A percentile compares a stretch with the other conserved stretches of the same genome.
Evolutionary conservation across 1,284 basidiomycete genomes (phyloP).

Genomic region (Boletellus deceptivus): DNA sequence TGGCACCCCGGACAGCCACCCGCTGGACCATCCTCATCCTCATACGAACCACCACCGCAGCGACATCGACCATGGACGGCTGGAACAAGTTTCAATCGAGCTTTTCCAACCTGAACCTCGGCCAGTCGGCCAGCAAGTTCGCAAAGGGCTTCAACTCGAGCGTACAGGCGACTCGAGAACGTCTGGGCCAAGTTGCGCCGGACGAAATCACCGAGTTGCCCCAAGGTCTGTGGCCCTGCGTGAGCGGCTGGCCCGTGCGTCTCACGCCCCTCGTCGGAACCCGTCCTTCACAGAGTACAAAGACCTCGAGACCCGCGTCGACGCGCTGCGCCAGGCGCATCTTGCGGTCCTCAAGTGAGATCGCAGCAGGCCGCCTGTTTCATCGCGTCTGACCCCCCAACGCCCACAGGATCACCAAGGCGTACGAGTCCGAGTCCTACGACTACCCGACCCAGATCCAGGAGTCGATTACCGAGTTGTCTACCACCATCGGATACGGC

Average conservation of each 20-base stretch:
- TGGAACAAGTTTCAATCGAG: constrained; percentile 69
- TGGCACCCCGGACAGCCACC: too few relatives aligned
- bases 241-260: background rate
- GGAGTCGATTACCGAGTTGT: constrained; percentile 71
- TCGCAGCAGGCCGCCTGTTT: background rate
- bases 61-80: constrained; percentile 58
- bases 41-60: background rate
- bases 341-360: constrained; percentile 74
- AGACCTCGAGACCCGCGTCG: constrained; percentile 92
- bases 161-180: constrained; percentile 88
- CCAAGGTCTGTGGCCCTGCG: constrained; percentile 52
- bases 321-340: constrained; percentile 85
- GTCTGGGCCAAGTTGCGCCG: constrained; percentile 83
- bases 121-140: constrained; percentile 69
- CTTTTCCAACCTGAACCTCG: constrained; percentile 59
- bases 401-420: constrained; percentile 68
- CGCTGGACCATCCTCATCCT: background rate
- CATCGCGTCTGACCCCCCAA: constrained; percentile 8
- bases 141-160: constrained; percentile 84
- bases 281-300: constrained; percentile 76
- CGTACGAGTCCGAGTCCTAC: constrained; percentile 84
- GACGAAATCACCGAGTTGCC: constrained; percentile 96
- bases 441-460: constrained; percentile 84
- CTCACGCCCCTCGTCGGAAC: background rate
- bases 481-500: constrained; percentile 72